Percentiles rank a stretch among this genome's conserved stretches.
phyloP scores from a whole-genome alignment of 805 yeast genomes.

The Candida nanaspora region DNA sequence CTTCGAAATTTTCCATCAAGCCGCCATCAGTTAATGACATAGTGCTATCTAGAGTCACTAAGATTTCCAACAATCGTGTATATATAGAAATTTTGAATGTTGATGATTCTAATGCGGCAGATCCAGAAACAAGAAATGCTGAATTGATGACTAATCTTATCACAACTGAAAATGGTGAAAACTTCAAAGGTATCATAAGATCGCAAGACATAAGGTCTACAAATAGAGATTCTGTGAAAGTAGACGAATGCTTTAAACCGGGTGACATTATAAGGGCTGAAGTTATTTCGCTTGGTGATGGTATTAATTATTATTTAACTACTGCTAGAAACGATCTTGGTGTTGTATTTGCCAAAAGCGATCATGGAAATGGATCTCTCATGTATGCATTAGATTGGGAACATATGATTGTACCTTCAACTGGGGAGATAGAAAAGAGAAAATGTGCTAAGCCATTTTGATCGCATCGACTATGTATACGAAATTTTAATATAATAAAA shows the following conservation, averaged over 20 bases:
- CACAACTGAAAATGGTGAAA: constrained; percentile 77
- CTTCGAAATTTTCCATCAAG: constrained; percentile 23
- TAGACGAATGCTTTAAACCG: constrained; percentile 75
- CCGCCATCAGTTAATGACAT: constrained; percentile 81
- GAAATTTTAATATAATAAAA: no score
- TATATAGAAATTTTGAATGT: constrained; percentile 59
- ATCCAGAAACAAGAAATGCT: constrained; percentile 40
- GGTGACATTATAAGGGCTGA: constrained; percentile 88
- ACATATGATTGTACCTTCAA: constrained; percentile 73
- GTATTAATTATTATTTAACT: constrained; percentile 78
- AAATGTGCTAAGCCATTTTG: constrained; percentile 88
- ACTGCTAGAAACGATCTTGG: constrained; percentile 92
- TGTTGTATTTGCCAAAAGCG: constrained; percentile 78
- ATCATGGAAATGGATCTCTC: constrained; percentile 59
- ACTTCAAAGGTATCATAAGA: constrained; percentile 79
- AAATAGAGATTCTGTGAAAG: constrained; percentile 79
- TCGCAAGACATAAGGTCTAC: constrained; percentile 86
- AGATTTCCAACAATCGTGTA: constrained; percentile 63
- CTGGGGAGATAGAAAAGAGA: constrained; percentile 71
- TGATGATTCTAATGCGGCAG: constrained; percentile 47
- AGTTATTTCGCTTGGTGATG: constrained; percentile 88
- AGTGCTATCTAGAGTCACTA: constrained; percentile 69
- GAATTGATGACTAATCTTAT: constrained; percentile 27
- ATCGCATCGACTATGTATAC: no score
- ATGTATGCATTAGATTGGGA: constrained; percentile 95